Percentiles rank a stretch among this genome's conserved stretches.
Conservation (phyloP, 371 early-diverging fungal genomes). For the Syncephalastrum racemosum region DNA sequence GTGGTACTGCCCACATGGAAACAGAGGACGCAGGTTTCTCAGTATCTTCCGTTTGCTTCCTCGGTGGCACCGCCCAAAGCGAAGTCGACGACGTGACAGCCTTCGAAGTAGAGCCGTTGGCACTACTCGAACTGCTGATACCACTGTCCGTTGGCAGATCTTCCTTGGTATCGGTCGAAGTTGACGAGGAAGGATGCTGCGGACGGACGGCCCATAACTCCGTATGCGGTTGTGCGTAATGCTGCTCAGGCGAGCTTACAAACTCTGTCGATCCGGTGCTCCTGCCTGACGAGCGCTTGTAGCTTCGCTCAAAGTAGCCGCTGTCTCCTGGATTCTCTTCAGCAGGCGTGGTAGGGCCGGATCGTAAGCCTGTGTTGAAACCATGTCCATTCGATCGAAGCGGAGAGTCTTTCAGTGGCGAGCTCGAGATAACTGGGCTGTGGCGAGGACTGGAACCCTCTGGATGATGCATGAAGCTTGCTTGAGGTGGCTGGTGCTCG, state of each 20-base stretch:
- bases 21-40: slow-evolving; percentile 1
- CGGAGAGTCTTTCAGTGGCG: slow-evolving; percentile 5
- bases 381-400: slow-evolving; percentile 6
- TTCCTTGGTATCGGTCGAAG: slow-evolving; percentile 1
- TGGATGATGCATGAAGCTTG: slow-evolving; percentile 8
- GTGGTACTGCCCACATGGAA: slow-evolving; percentile 27
- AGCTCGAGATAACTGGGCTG: slow-evolving; percentile 8
- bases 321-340: slow-evolving; percentile 15
- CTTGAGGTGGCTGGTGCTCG: slow-evolving; percentile 11
- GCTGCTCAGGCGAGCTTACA: slow-evolving; percentile 2
- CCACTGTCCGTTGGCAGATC: too few relatives aligned
- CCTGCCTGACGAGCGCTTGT: slow-evolving; percentile 18
- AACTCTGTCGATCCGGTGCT: slow-evolving; percentile 11
- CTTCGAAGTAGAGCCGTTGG: slow-evolving; percentile 2
- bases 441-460: slow-evolving; percentile 9
- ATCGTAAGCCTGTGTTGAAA: slow-evolving; percentile 1
- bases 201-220: not conserved
- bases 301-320: slow-evolving; percentile 15
- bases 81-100: slow-evolving; percentile 11
- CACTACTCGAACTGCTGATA: not conserved
- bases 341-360: slow-evolving; percentile 1
- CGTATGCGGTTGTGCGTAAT: slow-evolving; percentile 1
- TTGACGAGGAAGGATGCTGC: slow-evolving; percentile 5
- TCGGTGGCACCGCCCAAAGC: slow-evolving; percentile 13
- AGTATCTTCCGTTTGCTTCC: not conserved